Percentiles rank a stretch among this genome's conserved stretches.
These are phyloP conservation scores for Domatiomyces catenatus DNA, from an alignment of 2,329 filamentous ascomycete genomes.

Conservation along the genomic window DNA sequence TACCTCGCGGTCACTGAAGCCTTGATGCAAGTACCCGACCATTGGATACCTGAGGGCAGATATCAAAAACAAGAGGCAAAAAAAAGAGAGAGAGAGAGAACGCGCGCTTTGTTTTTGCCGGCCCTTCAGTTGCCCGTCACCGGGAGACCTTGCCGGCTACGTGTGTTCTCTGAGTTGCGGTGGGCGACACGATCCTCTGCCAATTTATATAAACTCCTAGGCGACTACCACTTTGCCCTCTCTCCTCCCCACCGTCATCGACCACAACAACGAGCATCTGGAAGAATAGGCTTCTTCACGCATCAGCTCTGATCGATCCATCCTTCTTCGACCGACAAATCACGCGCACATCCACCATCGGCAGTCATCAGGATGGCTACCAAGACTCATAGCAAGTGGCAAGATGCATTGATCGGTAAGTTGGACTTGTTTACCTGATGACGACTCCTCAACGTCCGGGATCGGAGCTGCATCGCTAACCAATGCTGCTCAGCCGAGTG, in stretches of 20 bases:
- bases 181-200: background rate
- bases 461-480: slow-evolving; percentile 1
- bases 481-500: slow-evolving; percentile 12
- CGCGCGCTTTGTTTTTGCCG: background rate
- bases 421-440: slow-evolving; percentile 2
- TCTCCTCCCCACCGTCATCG: background rate
- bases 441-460: background rate
- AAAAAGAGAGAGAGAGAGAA: background rate
- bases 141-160: background rate
- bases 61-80: background rate
- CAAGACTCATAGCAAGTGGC: slow-evolving; percentile 26
- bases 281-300: background rate
- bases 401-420: slow-evolving; percentile 43
- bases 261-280: background rate
- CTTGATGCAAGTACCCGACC: background rate
- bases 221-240: background rate
- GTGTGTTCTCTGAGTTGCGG: background rate
- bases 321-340: background rate
- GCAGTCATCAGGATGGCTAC: slow-evolving; percentile 8
- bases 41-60: background rate
- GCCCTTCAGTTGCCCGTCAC: background rate
- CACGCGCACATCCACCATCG: background rate
- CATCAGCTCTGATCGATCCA: background rate
- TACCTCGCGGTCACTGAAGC: background rate
- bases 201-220: background rate